Evolutionary conservation across 176 grass and related monocot species (phyloP).

Genomic region (Avena insularis): DNA sequence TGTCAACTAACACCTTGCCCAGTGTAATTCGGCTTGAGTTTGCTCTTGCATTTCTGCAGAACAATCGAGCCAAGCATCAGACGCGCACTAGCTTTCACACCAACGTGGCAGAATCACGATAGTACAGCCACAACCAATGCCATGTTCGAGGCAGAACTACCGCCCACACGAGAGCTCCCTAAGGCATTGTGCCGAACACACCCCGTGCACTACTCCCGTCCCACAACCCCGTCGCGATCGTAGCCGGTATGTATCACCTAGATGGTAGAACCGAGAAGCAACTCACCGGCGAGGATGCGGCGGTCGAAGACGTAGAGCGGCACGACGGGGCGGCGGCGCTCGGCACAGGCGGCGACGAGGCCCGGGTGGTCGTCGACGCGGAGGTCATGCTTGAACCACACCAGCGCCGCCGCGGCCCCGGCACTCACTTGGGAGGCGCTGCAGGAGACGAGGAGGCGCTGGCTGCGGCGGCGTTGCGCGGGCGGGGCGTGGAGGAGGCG

Average conservation of each 20-base stretch:
- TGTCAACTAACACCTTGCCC: not conserved
- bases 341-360: conserved; percentile 63
- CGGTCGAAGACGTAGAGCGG: conserved; percentile 96
- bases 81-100: not conserved
- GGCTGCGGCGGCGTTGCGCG: not conserved
- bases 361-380: conserved; percentile 87
- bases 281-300: conserved; percentile 75
- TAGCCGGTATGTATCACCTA: not conserved
- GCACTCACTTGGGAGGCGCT: conserved; percentile 31
- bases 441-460: conserved; percentile 23
- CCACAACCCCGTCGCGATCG: not conserved
- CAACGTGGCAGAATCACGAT: not conserved
- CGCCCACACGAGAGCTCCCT: not conserved
- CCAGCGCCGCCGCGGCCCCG: conserved; percentile 63
- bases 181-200: conserved; percentile 32
- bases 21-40: not conserved
- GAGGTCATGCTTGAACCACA: conserved; percentile 99
- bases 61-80: not conserved
- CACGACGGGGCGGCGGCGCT: conserved; percentile 63
- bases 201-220: not conserved
- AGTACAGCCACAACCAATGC: not conserved
- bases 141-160: not conserved
- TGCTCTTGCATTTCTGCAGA: conserved; percentile 1
- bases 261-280: not conserved
- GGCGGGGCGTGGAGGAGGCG: conserved; percentile 16